phyloP scores from a whole-genome alignment of 2,329 filamentous ascomycete species.

The Ceratocystis albifundus region DNA sequence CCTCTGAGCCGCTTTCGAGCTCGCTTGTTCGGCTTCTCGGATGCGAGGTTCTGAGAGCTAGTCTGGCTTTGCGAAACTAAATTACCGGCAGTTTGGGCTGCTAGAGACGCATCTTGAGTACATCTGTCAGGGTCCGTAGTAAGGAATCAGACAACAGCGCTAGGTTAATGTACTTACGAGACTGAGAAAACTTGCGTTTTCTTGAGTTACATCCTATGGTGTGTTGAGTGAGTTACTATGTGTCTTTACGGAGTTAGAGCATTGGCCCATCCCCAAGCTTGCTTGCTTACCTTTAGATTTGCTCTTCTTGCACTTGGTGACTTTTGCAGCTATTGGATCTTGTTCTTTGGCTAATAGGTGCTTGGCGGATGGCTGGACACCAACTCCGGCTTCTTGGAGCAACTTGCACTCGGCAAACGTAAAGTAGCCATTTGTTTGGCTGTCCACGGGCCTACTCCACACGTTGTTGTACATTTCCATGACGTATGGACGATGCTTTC shows the following conservation, averaged over 20 bases:
- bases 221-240: too few species aligned
- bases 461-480: not conserved
- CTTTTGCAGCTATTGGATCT: not conserved
- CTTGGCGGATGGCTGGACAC: too few species aligned
- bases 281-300: not conserved
- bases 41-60: too few species aligned
- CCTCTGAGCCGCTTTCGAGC: not conserved
- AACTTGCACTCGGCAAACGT: not conserved
- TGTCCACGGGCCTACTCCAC: not conserved
- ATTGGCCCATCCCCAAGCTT: not conserved
- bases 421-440: not conserved
- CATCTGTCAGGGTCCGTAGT: too few species aligned
- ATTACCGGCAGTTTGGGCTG: not conserved
- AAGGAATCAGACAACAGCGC: too few species aligned
- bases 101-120: too few species aligned
- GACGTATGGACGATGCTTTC: not conserved
- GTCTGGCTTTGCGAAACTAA: not conserved
- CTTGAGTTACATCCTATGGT: too few species aligned
- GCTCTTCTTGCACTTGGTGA: not conserved
- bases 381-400: not conserved
- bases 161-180: too few species aligned
- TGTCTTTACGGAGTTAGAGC: not conserved
- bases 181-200: not conserved
- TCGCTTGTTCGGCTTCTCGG: not conserved
- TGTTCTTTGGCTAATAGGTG: not conserved